Percentiles rank a stretch among this genome's conserved stretches.
phyloP scores from a whole-genome alignment of 2,329 filamentous ascomycete genomes.

The Colletotrichum spaethianum region DNA sequence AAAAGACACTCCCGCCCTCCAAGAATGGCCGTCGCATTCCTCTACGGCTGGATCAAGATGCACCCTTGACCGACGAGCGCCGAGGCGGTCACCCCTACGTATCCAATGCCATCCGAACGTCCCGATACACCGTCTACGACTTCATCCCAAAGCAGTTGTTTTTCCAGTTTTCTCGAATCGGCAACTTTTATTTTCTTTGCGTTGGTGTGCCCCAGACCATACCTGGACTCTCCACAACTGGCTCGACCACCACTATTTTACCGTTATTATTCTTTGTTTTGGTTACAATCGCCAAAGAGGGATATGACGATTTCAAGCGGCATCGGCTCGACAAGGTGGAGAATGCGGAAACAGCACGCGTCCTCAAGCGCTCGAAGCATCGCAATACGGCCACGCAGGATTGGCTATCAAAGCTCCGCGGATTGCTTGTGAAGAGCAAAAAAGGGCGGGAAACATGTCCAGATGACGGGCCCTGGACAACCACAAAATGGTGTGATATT shows the following conservation, averaged over 20 bases:
- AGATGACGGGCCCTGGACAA: constrained; percentile 63
- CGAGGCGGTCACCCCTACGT: constrained; percentile 63
- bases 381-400: background rate
- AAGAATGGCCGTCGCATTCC: constrained; percentile 75
- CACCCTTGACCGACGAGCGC: constrained; percentile 63
- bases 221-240: constrained; percentile 82
- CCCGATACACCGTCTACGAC: constrained; percentile 86
- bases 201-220: constrained; percentile 87
- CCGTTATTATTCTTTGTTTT: constrained; percentile 83
- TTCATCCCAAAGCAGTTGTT: constrained; percentile 89
- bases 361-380: constrained; percentile 45
- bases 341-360: constrained; percentile 70
- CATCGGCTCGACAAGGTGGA: constrained; percentile 87
- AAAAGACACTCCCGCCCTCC: constrained; percentile 78
- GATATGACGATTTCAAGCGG: constrained; percentile 86
- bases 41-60: constrained; percentile 54
- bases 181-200: constrained; percentile 90
- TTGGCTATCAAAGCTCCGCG: constrained; percentile 7
- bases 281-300: constrained; percentile 87
- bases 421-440: constrained; percentile 46
- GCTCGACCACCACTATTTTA: constrained; percentile 81
- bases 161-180: constrained; percentile 88
- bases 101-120: constrained; percentile 81
- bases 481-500: constrained; percentile 60
- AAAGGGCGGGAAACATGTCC: constrained; percentile 56